Evolutionary conservation across 768 basidiomycete species (phyloP), one percentile per base, ranked within the genome.

Genomic region (Panaeolus cyanescens): DNA sequence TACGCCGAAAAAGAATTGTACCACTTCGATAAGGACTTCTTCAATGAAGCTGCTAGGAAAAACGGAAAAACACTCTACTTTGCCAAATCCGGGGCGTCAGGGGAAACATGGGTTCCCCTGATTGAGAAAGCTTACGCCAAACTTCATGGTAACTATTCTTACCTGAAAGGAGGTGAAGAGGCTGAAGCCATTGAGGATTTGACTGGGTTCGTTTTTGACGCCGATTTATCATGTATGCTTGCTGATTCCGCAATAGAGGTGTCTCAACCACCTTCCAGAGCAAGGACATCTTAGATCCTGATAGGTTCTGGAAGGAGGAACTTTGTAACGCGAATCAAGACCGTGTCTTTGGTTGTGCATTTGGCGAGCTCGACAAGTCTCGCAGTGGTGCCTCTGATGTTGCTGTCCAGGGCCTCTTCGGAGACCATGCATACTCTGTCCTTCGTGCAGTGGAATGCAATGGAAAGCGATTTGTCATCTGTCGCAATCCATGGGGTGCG

Each of bases 91-190:
- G 63, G 73, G 3, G 75, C 77, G 4, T 74, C 80, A 9, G 79
- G 80, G 32, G 84, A 86, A 59, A 85, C 83, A 0, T 86, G 85
- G 85, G 82, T 85, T 0, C 80, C 85, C 1, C 68, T 86, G 1
- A 73, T 85, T 22, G 85, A 86, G 66, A 87, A 87, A 65, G 85
- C 85, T 4, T 86, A 80, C 58, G 85, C 84, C 0, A 86, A 86
- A 64, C 67, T 84, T 2, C 83, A 86, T 62, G 84, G 79, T 1
- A 80, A 81, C 59, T 85, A 83, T 67, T 73, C 75, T 0, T 74
- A 79, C 1, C 64, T 85, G 33, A 60, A 66, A 28, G 76, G 77
- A 20, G 85, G 84, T 5, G 59, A 70, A 20, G 71, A 80, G n/a
- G 74, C 74, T 50, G 83, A 85, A 63, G 84, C 81, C 6, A 77